A percentile compares a stretch with the other conserved stretches of the same genome.
These are phyloP conservation scores for Bathelium albidoporum DNA, from an alignment of 495 filamentous ascomycete genomes.

Conservation along the genomic window DNA sequence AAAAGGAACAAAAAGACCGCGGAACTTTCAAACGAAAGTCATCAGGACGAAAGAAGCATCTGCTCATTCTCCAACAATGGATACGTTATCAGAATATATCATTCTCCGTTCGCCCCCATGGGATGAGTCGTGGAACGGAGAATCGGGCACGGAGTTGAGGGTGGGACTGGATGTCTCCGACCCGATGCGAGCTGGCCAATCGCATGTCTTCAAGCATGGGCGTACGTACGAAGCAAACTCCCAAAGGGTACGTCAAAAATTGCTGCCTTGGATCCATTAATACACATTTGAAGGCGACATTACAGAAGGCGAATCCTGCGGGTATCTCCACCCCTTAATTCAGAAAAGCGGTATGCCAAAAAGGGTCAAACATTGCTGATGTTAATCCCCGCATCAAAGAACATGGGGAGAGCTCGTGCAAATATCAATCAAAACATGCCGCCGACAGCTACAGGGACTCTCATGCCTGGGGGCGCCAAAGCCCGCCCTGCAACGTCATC, in stretches of 20 bases:
- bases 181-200: background rate
- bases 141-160: constrained; percentile 1
- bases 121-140: background rate
- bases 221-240: background rate
- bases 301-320: background rate
- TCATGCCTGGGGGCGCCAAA: background rate
- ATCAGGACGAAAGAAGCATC: background rate
- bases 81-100: background rate
- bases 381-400: background rate
- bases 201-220: background rate
- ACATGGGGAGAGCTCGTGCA: background rate
- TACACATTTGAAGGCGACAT: background rate
- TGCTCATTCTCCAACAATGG: background rate
- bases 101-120: background rate
- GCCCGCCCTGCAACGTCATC: background rate
- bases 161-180: background rate
- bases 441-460: background rate
- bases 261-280: background rate
- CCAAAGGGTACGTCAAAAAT: background rate
- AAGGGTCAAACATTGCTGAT: background rate
- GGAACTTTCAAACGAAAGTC: background rate
- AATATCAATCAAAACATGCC: constrained; percentile 1
- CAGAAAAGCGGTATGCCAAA: background rate
- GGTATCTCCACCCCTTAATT: background rate
- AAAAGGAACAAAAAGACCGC: background rate